Evolutionary conservation across 2,329 filamentous ascomycete genomes (phyloP), one percentile per base, ranked within the genome.

Genomic region (Curvularia sp.): DNA sequence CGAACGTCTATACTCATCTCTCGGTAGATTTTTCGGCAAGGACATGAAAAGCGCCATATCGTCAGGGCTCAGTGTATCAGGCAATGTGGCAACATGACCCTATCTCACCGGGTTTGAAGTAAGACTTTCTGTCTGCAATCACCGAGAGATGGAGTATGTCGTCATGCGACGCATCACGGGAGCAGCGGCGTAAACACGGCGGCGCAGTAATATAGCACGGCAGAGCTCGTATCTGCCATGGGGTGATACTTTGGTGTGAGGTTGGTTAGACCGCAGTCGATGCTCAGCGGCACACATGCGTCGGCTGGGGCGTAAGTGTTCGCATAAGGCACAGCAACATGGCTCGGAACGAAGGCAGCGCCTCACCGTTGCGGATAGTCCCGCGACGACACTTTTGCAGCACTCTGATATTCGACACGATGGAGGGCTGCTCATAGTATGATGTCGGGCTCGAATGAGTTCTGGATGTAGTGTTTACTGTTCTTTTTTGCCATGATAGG

Each of bases 291-390:
- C 25, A 6, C 41, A 49, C 21, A 49, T 25, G 13, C 39, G 43
- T 23, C 55, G 51, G 51, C 9, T 50, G 39, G 21, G 51, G 56
- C 56, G 51, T 38, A 43, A 19, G 25, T 34, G 32, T 50, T 45
- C 21, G 51, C 51, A 36, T 49, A 34, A 50, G 56, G 51, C 51
- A 55, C 51, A 50, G 56, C 41, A 19, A 55, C 30, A 51, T 50
- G 46, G 39, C 21, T 41, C 39, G 46, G 46, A 46, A n/a, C n/a
- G n/a, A n/a, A 45, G 46, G 52, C 56, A 39, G 39, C 38, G 50
- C 45, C 38, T 36, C n/a, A 50, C 34, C 41, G 21, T 27, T 32
- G 46, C 56, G 56, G 56, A 50, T 21, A 39, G 38, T 50, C 56
- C 56, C 56, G 56, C 38, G 25, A 21, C 28, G 56, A 32, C 46